A percentile compares a stretch with the other conserved stretches of the same genome.
These are phyloP conservation scores for Russula foetens DNA, from an alignment of 768 basidiomycete species.

Conservation along the genomic window DNA sequence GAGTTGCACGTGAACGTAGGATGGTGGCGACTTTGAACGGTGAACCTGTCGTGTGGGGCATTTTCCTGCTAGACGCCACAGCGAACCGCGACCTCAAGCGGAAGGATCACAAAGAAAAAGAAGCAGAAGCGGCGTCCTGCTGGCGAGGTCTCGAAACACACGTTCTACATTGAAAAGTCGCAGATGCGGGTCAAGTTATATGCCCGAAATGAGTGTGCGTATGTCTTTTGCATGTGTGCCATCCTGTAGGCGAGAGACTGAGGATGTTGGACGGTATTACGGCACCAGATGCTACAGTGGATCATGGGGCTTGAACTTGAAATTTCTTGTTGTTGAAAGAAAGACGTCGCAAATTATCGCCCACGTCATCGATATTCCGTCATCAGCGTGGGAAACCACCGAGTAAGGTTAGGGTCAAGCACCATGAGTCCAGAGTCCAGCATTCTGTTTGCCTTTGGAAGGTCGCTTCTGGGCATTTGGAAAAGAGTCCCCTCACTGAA, in stretches of 20 bases:
- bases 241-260: background rate
- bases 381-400: conserved; percentile 65
- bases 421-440: no score
- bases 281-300: conserved; percentile 97
- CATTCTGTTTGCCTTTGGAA: no score
- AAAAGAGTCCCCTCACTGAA: background rate
- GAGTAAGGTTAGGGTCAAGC: conserved; percentile 88
- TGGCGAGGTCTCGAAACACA: conserved; percentile 80
- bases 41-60: conserved; percentile 86
- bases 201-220: conserved; percentile 81
- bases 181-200: conserved; percentile 83
- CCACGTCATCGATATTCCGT: no score
- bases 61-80: conserved; percentile 84
- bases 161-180: conserved; percentile 88
- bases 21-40: no score
- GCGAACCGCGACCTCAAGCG: conserved; percentile 24
- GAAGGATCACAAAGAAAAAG: conserved; percentile 33
- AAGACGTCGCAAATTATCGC: no score
- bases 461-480: background rate
- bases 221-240: conserved; percentile 12
- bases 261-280: background rate
- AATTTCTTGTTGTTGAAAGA: no score
- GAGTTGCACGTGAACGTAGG: no score
- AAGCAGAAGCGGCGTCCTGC: conserved; percentile 40
- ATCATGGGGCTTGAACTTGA: conserved; percentile 90